Conservation (phyloP, 148 eudicot genomes). For the Rhododendron vialii region DNA sequence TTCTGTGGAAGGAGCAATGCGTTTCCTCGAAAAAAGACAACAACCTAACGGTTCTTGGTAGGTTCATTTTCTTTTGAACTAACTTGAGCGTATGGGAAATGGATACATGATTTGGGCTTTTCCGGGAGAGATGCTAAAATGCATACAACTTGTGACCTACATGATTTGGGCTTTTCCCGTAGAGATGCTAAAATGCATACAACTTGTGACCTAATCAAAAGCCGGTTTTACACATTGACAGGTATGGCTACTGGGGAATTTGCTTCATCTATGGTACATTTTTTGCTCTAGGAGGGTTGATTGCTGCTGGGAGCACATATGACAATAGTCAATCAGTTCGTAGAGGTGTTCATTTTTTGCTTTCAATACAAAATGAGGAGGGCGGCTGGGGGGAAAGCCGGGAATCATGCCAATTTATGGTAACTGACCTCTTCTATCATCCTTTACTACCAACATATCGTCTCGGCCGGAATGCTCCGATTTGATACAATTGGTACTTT, state of each 20-base stretch:
- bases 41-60: conserved; percentile 36
- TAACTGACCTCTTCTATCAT: too few species aligned
- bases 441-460: too few species aligned
- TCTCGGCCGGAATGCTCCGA: too few species aligned
- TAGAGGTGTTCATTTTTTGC: conserved; percentile 22
- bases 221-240: neutral
- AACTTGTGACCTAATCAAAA: conserved; percentile 14
- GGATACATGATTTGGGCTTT: neutral
- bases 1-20: conserved; percentile 19
- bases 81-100: neutral
- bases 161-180: too few species aligned
- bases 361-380: conserved; percentile 27
- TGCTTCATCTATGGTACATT: conserved; percentile 34
- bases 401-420: too few species aligned
- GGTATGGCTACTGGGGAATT: conserved; percentile 45
- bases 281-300: conserved; percentile 22
- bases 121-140: neutral
- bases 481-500: too few species aligned
- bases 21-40: conserved; percentile 25
- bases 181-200: neutral
- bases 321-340: conserved; percentile 24
- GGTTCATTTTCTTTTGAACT: conserved; percentile 6
- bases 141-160: conserved; percentile 17
- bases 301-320: conserved; percentile 30
- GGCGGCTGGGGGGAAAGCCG: conserved; percentile 36